Conservation (phyloP, 2,329 filamentous ascomycete genomes). For the Alternaria incomplexa region DNA sequence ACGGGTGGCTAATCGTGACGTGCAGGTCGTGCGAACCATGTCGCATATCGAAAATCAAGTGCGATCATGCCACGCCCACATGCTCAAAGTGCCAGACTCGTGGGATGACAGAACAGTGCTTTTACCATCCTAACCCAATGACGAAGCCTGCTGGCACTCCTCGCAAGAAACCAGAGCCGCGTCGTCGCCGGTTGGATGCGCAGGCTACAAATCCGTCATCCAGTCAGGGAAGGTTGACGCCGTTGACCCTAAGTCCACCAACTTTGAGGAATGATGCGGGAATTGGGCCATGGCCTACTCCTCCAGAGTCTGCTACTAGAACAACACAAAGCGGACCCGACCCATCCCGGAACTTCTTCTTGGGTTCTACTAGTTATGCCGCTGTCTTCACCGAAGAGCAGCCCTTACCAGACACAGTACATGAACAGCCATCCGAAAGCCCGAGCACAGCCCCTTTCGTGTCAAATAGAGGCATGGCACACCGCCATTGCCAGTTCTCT, state of each 20-base stretch:
- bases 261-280: constrained; percentile 34
- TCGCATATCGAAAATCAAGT: constrained; percentile 44
- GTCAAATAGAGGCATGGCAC: constrained; percentile 24
- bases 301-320: constrained; percentile 33
- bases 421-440: constrained; percentile 37
- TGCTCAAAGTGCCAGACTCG: constrained; percentile 43
- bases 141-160: constrained; percentile 45
- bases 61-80: constrained; percentile 44
- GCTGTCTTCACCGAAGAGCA: constrained; percentile 42
- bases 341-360: constrained; percentile 37
- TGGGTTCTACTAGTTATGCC: constrained; percentile 47
- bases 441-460: constrained; percentile 30
- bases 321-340: constrained; percentile 28
- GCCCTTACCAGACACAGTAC: constrained; percentile 36
- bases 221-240: constrained; percentile 25
- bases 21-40: constrained; percentile 45
- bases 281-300: constrained; percentile 36
- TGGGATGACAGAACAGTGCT: constrained; percentile 44
- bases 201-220: constrained; percentile 18
- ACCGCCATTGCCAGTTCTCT: constrained; percentile 38
- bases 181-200: constrained; percentile 30
- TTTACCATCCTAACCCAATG: constrained; percentile 47
- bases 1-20: background rate
- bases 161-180: constrained; percentile 43
- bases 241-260: constrained; percentile 36